phyloP scores from a whole-genome alignment of 495 filamentous ascomycete genomes.

The Chaetomidium leptoderma region DNA sequence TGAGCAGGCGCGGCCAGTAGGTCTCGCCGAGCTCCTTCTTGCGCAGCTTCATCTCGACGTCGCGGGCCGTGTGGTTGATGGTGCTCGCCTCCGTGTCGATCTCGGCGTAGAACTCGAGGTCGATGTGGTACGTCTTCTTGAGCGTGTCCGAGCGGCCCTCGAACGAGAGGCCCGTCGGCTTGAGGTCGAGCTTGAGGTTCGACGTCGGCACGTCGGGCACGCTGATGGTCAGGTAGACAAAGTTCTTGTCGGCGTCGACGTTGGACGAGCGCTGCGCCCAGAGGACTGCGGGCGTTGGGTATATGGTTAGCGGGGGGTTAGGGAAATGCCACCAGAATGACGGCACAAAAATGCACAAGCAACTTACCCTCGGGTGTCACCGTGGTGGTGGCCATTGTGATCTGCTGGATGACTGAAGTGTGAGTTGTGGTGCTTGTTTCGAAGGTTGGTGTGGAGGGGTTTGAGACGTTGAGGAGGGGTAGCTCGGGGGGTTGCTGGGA shows the following conservation, averaged over 20 bases:
- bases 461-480: constrained; percentile 20
- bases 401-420: constrained; percentile 9
- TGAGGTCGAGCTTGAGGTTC: constrained; percentile 73
- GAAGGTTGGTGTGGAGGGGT: constrained; percentile 11
- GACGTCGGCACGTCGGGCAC: constrained; percentile 69
- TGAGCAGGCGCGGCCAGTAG: constrained; percentile 92
- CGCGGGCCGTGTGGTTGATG: constrained; percentile 75
- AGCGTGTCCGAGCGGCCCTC: constrained; percentile 68
- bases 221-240: constrained; percentile 85
- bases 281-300: constrained; percentile 57
- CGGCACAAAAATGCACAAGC: no score
- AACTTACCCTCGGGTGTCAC: constrained; percentile 35
- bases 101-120: constrained; percentile 86
- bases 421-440: constrained; percentile 10
- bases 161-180: constrained; percentile 73
- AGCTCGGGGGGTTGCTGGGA: constrained; percentile 27
- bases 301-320: constrained; percentile 1
- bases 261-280: constrained; percentile 95
- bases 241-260: constrained; percentile 77
- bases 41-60: constrained; percentile 81
- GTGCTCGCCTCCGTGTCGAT: constrained; percentile 81
- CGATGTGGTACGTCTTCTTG: constrained; percentile 80
- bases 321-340: no score
- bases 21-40: constrained; percentile 93
- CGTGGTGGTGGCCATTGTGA: constrained; percentile 25